Base-by-base conservation (phyloP, 768 basidiomycete genomes). In the Austroboletus eburneus region DNA sequence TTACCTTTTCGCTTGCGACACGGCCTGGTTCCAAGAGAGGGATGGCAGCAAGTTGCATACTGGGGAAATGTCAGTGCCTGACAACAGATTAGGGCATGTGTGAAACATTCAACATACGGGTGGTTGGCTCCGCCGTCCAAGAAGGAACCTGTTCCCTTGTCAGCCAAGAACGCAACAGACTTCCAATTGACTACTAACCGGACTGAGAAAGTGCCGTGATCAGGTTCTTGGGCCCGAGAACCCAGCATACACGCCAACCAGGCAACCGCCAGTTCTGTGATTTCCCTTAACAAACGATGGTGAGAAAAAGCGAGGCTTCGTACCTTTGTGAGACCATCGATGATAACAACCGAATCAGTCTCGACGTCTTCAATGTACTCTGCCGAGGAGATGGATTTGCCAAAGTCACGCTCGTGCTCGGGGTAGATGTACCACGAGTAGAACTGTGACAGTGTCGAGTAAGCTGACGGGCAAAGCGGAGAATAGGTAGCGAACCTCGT, bases 361-460 rank as follows among this genome's bases (percentile, higher is more conserved):
- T 97, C 81, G 42, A 97, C 94, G 57, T 96, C 85, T 17, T 94
- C 80, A 36, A 97, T 72, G 57, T 84, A 94, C 61, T 77, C 75
- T 0, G 93, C 92, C 0, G 87, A 87, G 9, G 88, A 91, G 23
- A 95, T 64, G 9, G 87, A 84, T 50, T 81, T 80, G 14, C 91
- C 92, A 46, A 76, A 75, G 50, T 91, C 87, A 43, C 75, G 71
- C 12, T 81, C 80, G 47, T 80, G 67, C 37, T 94, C 88, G 10
- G 85, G 89, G 63, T 94, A 95, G 44, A 91, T 85, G 64, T 95
- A 94, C 91, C 92, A 95, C 9, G 88, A 91, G 61, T 96, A 95
- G 67, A 94, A 92, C 84, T 94, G 53, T 14, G 39, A 35, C 10
- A 29, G 22, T n/a, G 13, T 27, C 10, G n/a, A 25, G 39, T 45